A percentile compares a stretch with the other conserved stretches of the same genome.
Evolutionary conservation across 371 early-diverging fungal species (phyloP).

Genomic region (Nosema granulosis): DNA sequence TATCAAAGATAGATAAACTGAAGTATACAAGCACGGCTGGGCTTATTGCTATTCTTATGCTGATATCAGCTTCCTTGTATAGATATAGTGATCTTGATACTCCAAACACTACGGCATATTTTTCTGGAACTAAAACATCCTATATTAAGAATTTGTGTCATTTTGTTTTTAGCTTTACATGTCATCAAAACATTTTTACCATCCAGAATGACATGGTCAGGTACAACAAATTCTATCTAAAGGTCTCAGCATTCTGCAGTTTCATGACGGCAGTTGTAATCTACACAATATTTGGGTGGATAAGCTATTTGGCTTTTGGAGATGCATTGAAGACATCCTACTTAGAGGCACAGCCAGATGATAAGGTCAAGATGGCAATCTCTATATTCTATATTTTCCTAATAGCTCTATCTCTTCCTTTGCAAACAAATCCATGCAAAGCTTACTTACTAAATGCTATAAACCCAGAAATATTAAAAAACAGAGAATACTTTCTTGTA

Average conservation of each 20-base stretch:
- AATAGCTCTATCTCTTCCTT: conserved; percentile 32
- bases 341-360: conserved; percentile 18
- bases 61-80: conserved; percentile 22
- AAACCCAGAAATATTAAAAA: conserved; percentile 4
- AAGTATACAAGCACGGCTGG: conserved; percentile 43
- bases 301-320: conserved; percentile 27
- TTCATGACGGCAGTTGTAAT: conserved; percentile 3
- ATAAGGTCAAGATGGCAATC: background rate
- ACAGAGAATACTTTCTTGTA: conserved; percentile 1
- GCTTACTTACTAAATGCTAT: conserved; percentile 17
- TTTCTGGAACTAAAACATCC: background rate
- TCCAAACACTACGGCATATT: background rate
- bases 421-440: conserved; percentile 45
- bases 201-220: conserved; percentile 42
- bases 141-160: conserved; percentile 23
- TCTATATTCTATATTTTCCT: conserved; percentile 36
- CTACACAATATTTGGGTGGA: conserved; percentile 48
- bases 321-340: conserved; percentile 4
- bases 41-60: conserved; percentile 31
- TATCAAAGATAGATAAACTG: conserved; percentile 34
- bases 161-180: conserved; percentile 56
- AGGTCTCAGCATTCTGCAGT: background rate
- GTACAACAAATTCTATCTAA: background rate
- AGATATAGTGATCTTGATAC: background rate
- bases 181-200: conserved; percentile 56